Base-by-base conservation (phyloP, 345 rosid species). In the Linum tenue region DNA sequence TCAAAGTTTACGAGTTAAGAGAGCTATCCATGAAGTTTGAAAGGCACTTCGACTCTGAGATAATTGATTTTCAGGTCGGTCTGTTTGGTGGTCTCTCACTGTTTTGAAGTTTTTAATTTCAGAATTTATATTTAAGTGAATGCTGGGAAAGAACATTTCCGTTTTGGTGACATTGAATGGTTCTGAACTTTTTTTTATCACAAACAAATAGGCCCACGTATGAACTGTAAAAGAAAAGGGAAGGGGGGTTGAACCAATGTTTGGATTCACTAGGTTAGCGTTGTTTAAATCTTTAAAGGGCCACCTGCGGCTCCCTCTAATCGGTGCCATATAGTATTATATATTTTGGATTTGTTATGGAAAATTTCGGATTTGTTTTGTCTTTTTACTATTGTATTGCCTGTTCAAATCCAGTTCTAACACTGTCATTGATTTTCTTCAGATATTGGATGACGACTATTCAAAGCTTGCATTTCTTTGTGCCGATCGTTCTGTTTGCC, bases 381-480 rank as follows among this genome's bases (percentile, higher is more conserved):
- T 17, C 5, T 38, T 9, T 14, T 39, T 37, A 42, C 3, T 59
- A 14, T 5, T 2, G 8, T 11, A 11, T 72, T 67, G 42, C 5
- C 60, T 77, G 59, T 39, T 31, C 62, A 44, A 4, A 44, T 2
- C 12, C 51, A 44, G 7, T 14, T 2, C 51, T 44, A 14, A 8
- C 44, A 44, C 10, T 44, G 51, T 7, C 12, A 44, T 44, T 44
- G 12, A 44, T 44, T 44, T 44, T 44, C 39, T 59, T 51, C 65
- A 89, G 96, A 79, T 92, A 59, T 77, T 90, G 88, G 88, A 73
- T 55, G 88, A 84, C 65, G 96, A 88, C 78, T 88, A 80, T 71
- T 90, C 97, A 37, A 94, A 94, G 83, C 92, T 94, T 71, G 97
- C 97, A 42, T 94, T 94, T 67, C 70, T 90, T 63, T 88, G 95